A percentile compares a stretch with the other conserved stretches of the same genome.
Evolutionary conservation across 192 early-diverging fungal genomes (phyloP).

Genomic region (Diversispora epigaea): DNA sequence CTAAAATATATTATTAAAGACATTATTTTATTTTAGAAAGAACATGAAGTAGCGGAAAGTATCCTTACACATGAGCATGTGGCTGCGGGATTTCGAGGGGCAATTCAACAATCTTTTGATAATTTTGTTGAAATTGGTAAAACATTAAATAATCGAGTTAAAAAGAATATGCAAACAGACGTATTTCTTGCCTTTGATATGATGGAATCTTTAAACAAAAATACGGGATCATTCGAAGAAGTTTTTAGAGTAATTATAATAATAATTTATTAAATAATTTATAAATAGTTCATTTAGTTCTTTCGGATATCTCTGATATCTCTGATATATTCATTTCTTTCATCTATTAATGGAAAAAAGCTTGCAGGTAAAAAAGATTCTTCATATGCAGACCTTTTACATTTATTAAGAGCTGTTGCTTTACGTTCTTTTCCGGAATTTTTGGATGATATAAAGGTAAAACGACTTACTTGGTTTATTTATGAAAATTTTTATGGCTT

Average conservation of each 20-base stretch:
- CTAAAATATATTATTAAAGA: no score
- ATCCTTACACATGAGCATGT: constrained; percentile 53
- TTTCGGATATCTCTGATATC: not conserved
- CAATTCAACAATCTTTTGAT: constrained; percentile 50
- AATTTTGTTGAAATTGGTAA: constrained; percentile 54
- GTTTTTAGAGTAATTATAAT: constrained; percentile 40
- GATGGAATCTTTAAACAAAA: constrained; percentile 48
- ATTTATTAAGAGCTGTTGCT: constrained; percentile 50
- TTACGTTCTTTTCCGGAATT: constrained; percentile 65
- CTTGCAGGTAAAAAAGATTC: constrained; percentile 45
- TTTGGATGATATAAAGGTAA: constrained; percentile 68
- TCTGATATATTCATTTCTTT: not conserved
- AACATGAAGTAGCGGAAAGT: constrained; percentile 59
- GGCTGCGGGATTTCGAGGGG: constrained; percentile 43
- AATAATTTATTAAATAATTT: constrained; percentile 18
- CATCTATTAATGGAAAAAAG: constrained; percentile 26
- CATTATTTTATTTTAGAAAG: constrained; percentile 46
- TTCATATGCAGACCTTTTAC: constrained; percentile 46
- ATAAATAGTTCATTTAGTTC: not conserved
- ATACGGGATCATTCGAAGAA: constrained; percentile 44
- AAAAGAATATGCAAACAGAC: constrained; percentile 54
- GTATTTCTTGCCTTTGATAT: constrained; percentile 72
- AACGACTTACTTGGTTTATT: not conserved
- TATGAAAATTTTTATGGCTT: not conserved
- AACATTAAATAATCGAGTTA: constrained; percentile 52